These are phyloP conservation scores for Akebia trifoliata DNA, from an alignment of 164 flowering plant genomes.

Conservation along the genomic window DNA sequence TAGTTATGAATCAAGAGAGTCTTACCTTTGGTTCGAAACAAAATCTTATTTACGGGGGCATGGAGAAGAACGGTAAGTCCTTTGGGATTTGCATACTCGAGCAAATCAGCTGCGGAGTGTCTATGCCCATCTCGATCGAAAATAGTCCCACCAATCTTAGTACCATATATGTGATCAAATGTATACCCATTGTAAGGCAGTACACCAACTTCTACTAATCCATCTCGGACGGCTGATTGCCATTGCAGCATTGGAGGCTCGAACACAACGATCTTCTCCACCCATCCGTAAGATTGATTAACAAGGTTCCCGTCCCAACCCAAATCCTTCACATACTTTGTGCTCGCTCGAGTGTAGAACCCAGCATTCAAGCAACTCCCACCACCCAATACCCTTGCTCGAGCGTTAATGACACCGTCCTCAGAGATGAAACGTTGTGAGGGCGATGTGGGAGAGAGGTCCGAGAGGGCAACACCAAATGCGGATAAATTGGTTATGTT, in stretches of 20 bases:
- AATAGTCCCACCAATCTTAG: slow-evolving; percentile 76
- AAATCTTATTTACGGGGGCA: slow-evolving; percentile 55
- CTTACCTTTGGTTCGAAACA: slow-evolving; percentile 41
- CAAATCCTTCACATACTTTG: slow-evolving; percentile 21
- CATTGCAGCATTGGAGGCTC: slow-evolving; percentile 52
- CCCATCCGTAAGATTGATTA: slow-evolving; percentile 65
- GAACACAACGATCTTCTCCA: slow-evolving; percentile 54
- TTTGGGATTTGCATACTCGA: slow-evolving; percentile 55
- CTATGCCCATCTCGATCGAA: slow-evolving; percentile 62
- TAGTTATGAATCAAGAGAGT: too few species aligned
- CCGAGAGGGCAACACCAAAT: slow-evolving; percentile 28
- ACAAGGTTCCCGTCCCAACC: slow-evolving; percentile 50
- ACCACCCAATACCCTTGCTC: slow-evolving; percentile 67
- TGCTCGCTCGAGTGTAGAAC: slow-evolving; percentile 53
- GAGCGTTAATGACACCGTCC: slow-evolving; percentile 59
- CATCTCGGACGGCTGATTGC: slow-evolving; percentile 76
- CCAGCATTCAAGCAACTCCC: slow-evolving; percentile 66
- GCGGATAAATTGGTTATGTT: slow-evolving; percentile 28
- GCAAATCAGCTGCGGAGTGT: slow-evolving; percentile 78
- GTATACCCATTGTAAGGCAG: slow-evolving; percentile 68
- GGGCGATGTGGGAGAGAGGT: slow-evolving; percentile 39
- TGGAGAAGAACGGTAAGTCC: slow-evolving; percentile 44
- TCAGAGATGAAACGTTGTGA: slow-evolving; percentile 55
- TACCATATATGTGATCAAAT: slow-evolving; percentile 62
- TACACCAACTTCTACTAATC: slow-evolving; percentile 60